Base-by-base conservation (phyloP, 768 basidiomycete genomes). In the Boletales sp. region DNA sequence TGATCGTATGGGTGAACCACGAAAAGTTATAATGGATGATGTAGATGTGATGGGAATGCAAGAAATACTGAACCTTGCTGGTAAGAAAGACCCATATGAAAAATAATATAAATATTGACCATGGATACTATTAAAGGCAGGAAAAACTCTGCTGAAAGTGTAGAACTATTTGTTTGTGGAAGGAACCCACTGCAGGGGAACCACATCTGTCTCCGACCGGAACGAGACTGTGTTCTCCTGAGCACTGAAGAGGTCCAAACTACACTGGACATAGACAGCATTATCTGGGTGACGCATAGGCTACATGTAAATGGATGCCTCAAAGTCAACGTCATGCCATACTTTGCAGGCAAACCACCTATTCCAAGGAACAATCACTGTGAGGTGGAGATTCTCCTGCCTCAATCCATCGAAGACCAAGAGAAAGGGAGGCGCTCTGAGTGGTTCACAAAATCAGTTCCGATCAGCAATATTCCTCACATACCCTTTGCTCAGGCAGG, bases 361-460 rank as follows among this genome's bases (percentile, higher is more conserved):
- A 53, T 53, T 37, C 35, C 39, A 0, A 53, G 32, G 13, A 53
- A 53, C 35, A 53, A 53, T 13, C 44, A 53, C 14, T 49, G 39
- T 2, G 34, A 49, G 0, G 39, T 53, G 0, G 52, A 53, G 21
- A 46, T 53, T 7, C 52, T 53, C 30, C 31, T 11, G 4, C 43
- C 51, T 1, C 48, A 50, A 30, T 53, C 44, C 0, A 6, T 13
- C 1, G 6, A 8, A 18, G 52, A 53, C 9, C 25, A 18, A 30
- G 42, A 34, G 2, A 33, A 6, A 0, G 47, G 41, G 4, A 13
- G 25, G 5, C 21, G n/a, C 18, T 44, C 42, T 0, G 34, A 53
- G 43, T 53, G 48, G 47, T 45, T 53, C 11, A 53, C 48, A 0
- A 53, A 49, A 28, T 33, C 44, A 0, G 39, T 49, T 0, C 39